Percentiles rank a stretch among this genome's conserved stretches.
phyloP scores from a whole-genome alignment of 192 early-diverging fungal genomes.

The Diversispora epigaea region DNA sequence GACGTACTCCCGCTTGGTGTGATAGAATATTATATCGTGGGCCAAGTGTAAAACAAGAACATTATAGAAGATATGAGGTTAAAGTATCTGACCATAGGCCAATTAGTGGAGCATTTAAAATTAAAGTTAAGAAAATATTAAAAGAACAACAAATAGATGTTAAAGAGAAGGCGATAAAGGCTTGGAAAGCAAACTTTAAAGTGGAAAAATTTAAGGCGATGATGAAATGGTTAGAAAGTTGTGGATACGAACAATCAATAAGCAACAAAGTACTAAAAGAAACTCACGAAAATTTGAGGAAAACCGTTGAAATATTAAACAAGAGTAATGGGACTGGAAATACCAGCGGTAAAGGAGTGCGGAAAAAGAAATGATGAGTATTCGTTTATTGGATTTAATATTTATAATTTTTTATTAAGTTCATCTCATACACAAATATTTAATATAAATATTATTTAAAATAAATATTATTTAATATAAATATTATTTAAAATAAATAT shows the following conservation, averaged over 20 bases:
- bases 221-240: constrained; percentile 39
- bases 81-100: constrained; percentile 84
- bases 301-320: constrained; percentile 13
- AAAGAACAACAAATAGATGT: constrained; percentile 47
- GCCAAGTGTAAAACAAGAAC: constrained; percentile 40
- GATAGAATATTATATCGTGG: constrained; percentile 82
- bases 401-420: background rate
- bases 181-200: constrained; percentile 46
- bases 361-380: background rate
- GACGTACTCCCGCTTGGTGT: constrained; percentile 92
- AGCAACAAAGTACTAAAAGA: background rate
- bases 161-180: constrained; percentile 49
- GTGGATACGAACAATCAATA: constrained; percentile 34
- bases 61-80: constrained; percentile 71
- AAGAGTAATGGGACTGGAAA: background rate
- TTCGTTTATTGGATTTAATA: background rate
- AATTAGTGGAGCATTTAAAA: constrained; percentile 67
- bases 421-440: too few species aligned
- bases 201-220: constrained; percentile 41
- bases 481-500: too few species aligned
- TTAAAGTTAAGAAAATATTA: constrained; percentile 63
- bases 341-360: too few species aligned
- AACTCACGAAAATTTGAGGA: background rate
- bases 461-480: too few species aligned
- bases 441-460: too few species aligned